Evolutionary conservation across 495 filamentous ascomycete species (phyloP).

Genomic region (Tetracladium setigerum): DNA sequence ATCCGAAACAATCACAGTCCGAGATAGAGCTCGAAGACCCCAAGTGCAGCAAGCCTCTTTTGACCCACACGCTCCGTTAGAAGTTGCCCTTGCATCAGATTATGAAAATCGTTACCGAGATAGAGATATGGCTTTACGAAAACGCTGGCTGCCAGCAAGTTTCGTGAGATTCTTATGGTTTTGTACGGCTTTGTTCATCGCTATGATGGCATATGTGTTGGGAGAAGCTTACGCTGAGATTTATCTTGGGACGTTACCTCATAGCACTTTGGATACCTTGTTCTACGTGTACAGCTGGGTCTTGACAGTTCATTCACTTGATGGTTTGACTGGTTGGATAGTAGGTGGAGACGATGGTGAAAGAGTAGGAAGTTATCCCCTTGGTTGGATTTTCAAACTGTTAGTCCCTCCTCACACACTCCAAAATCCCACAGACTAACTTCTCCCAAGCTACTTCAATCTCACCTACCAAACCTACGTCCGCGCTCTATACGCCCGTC

Average conservation of each 20-base stretch:
- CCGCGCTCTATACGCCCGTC: constrained; percentile 56
- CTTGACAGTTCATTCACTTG: constrained; percentile 50
- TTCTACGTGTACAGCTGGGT: constrained; percentile 62
- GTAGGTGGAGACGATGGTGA: constrained; percentile 50
- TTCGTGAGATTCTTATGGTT: constrained; percentile 64
- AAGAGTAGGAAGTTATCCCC: constrained; percentile 52
- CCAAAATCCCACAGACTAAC: constrained; percentile 10
- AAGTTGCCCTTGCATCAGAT: constrained; percentile 16
- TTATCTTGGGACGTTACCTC: constrained; percentile 55
- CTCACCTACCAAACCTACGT: constrained; percentile 63
- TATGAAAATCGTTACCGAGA: not conserved
- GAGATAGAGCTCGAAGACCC: constrained; percentile 21
- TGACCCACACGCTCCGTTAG: constrained; percentile 19
- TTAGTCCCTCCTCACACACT: constrained; percentile 21
- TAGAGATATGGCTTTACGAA: constrained; percentile 17
- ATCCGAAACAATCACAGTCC: constrained; percentile 9
- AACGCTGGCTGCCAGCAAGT: constrained; percentile 47
- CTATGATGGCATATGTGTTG: constrained; percentile 51
- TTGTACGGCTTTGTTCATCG: constrained; percentile 50
- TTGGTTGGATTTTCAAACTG: constrained; percentile 60
- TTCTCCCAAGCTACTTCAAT: constrained; percentile 47
- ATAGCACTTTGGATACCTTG: constrained; percentile 54
- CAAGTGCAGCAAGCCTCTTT: constrained; percentile 15
- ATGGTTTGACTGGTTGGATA: constrained; percentile 54
- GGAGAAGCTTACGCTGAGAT: constrained; percentile 61